These are phyloP conservation scores for Trichoderma sp. DNA, from an alignment of 2,329 filamentous ascomycete species.

Conservation along the genomic window DNA sequence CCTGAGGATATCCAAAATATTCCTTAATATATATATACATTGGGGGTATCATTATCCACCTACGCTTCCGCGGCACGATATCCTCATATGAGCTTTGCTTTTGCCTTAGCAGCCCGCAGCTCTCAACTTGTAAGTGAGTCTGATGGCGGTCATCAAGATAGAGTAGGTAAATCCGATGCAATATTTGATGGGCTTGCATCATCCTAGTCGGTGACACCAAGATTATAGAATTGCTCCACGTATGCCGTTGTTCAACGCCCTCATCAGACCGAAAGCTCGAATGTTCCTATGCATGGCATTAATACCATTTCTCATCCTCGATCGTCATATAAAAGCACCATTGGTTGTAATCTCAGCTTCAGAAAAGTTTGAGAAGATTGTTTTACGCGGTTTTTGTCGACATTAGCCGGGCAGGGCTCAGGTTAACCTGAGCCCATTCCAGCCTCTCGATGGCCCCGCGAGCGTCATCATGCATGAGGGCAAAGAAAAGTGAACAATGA, in stretches of 20 bases:
- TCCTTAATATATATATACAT: not conserved
- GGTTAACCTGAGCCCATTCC: slow-evolving; percentile 22
- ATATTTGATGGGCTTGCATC: no score
- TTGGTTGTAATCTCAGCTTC: slow-evolving; percentile 39
- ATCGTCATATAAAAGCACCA: not conserved
- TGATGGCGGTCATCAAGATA: not conserved
- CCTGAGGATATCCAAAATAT: not conserved
- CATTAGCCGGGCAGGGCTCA: slow-evolving; percentile 42
- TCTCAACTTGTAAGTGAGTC: not conserved
- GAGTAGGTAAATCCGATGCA: not conserved
- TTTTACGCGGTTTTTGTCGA: slow-evolving; percentile 63
- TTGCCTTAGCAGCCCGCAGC: not conserved
- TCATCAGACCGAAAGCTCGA: not conserved
- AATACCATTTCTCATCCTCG: not conserved
- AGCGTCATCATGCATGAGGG: slow-evolving; percentile 47
- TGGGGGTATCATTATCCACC: slow-evolving; percentile 9
- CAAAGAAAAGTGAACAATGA: slow-evolving; percentile 16
- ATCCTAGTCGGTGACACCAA: not conserved
- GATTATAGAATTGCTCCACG: not conserved
- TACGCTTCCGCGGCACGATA: not conserved
- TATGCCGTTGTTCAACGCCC: not conserved
- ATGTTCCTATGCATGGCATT: not conserved
- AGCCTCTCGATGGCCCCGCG: slow-evolving; percentile 52
- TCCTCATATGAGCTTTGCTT: not conserved
- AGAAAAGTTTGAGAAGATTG: slow-evolving; percentile 66